Evolutionary conservation across 768 basidiomycete genomes (phyloP).

Genomic region (Kwoniella europaea): DNA sequence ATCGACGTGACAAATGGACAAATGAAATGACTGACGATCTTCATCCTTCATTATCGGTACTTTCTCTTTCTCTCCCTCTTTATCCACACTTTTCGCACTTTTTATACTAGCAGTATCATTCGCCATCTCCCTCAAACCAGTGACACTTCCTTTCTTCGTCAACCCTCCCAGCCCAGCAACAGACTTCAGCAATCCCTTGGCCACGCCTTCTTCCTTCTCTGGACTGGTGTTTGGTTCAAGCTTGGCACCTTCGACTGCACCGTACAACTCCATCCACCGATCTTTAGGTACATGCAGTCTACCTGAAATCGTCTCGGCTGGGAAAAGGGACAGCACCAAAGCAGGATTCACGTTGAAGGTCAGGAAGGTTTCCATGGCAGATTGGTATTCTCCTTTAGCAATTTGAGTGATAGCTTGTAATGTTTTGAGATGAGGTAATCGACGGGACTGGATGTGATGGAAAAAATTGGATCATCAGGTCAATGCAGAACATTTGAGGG

Average conservation of each 20-base stretch:
- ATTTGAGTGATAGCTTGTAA: slow-evolving; percentile 82
- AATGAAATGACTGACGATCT: slow-evolving; percentile 34
- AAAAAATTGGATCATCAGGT: background rate
- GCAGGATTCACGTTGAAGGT: slow-evolving; percentile 90
- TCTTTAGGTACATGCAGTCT: slow-evolving; percentile 72
- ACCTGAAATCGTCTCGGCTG: slow-evolving; percentile 74
- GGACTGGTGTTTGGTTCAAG: slow-evolving; percentile 53
- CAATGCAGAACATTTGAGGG: too few species aligned
- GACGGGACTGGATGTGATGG: slow-evolving; percentile 11
- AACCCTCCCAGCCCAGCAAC: slow-evolving; percentile 32
- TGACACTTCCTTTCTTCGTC: slow-evolving; percentile 52
- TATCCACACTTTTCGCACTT: slow-evolving; percentile 13
- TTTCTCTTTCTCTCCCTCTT: slow-evolving; percentile 19
- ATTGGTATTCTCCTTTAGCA: slow-evolving; percentile 69
- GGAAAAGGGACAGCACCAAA: slow-evolving; percentile 88
- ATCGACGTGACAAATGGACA: background rate
- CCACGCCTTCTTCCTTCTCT: slow-evolving; percentile 37
- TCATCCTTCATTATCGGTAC: slow-evolving; percentile 35
- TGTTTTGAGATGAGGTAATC: slow-evolving; percentile 66
- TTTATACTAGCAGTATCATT: slow-evolving; percentile 28
- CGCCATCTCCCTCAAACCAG: slow-evolving; percentile 56
- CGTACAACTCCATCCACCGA: slow-evolving; percentile 80
- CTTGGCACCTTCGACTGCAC: slow-evolving; percentile 64
- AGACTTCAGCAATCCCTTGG: slow-evolving; percentile 42
- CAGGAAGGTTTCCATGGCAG: slow-evolving; percentile 84